Conservation (phyloP, 2,329 filamentous ascomycete genomes). For the Aspergillus jensenii region DNA sequence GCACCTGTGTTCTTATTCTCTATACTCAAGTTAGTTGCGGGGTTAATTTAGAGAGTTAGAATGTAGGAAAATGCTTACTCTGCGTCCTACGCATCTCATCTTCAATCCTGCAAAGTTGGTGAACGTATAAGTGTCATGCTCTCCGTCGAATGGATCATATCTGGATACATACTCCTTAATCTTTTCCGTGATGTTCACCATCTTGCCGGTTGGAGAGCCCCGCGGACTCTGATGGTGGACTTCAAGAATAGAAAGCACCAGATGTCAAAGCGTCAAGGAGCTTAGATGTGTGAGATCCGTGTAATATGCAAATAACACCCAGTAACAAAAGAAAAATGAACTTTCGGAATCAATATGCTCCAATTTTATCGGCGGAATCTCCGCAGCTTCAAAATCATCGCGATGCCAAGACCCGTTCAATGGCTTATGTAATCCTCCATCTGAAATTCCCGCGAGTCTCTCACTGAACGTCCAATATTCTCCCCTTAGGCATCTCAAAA, state of each 20-base stretch:
- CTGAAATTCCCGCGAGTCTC: slow-evolving; percentile 6
- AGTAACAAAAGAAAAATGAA: neutral
- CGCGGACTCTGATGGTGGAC: slow-evolving; percentile 21
- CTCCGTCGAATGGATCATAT: neutral
- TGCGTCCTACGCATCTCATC: slow-evolving; percentile 99
- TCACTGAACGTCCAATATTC: slow-evolving; percentile 5
- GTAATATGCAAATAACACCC: neutral
- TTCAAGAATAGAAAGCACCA: neutral
- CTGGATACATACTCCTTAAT: slow-evolving; percentile 80
- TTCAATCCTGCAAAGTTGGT: slow-evolving; percentile 71
- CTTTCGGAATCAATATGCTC: neutral
- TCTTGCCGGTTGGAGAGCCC: slow-evolving; percentile 47
- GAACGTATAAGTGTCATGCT: neutral
- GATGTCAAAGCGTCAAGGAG: neutral
- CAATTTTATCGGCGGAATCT: slow-evolving; percentile 7
- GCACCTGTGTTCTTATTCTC: slow-evolving; percentile 99
- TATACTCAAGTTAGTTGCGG: slow-evolving; percentile 46
- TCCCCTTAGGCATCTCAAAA: neutral
- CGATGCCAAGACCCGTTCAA: slow-evolving; percentile 16
- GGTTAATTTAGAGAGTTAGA: slow-evolving; percentile 18
- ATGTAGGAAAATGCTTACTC: slow-evolving; percentile 62
- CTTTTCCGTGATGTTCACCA: slow-evolving; percentile 99
- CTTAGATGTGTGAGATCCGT: neutral
- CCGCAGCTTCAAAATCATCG: slow-evolving; percentile 20
- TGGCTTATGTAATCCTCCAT: slow-evolving; percentile 18